phyloP scores from a whole-genome alignment of 2,329 filamentous ascomycete species.

The Phaeomoniella chlamydospora region DNA sequence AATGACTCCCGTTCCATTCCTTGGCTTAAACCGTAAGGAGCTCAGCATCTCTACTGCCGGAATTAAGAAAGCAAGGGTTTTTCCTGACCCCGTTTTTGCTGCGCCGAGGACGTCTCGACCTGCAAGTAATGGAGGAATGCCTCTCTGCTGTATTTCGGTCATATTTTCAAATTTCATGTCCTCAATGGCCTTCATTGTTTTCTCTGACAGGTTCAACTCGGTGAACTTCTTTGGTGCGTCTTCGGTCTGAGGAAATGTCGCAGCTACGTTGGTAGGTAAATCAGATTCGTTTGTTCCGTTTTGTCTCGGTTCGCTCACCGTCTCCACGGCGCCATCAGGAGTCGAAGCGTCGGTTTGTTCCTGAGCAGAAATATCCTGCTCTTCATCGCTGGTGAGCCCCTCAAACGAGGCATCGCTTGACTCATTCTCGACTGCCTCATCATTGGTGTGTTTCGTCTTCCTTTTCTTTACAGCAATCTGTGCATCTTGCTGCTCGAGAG shows the following conservation, averaged over 20 bases:
- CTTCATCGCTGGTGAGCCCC: neutral
- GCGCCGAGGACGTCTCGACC: conserved; percentile 88
- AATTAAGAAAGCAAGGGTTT: conserved; percentile 89
- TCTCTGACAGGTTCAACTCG: conserved; percentile 73
- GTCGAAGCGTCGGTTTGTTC: neutral
- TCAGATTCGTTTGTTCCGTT: conserved; percentile 26
- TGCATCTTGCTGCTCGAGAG: neutral
- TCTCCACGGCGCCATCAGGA: conserved; percentile 1
- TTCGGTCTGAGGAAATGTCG: conserved; percentile 44
- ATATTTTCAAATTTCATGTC: conserved; percentile 91
- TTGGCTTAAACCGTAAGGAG: conserved; percentile 81
- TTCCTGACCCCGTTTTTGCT: conserved; percentile 89
- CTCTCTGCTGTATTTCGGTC: conserved; percentile 84
- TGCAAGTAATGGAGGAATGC: conserved; percentile 75
- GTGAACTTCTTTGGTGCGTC: conserved; percentile 56
- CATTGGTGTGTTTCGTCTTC: neutral
- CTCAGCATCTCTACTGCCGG: conserved; percentile 88
- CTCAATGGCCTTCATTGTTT: conserved; percentile 73
- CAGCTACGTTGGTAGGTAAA: conserved; percentile 34
- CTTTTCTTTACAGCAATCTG: neutral
- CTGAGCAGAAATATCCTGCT: neutral
- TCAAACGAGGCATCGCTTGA: neutral
- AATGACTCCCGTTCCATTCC: conserved; percentile 85
- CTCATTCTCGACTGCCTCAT: neutral
- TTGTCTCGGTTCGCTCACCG: conserved; percentile 24